phyloP scores from a whole-genome alignment of 2,329 filamentous ascomycete species.

The Parafenestella ontariensis region DNA sequence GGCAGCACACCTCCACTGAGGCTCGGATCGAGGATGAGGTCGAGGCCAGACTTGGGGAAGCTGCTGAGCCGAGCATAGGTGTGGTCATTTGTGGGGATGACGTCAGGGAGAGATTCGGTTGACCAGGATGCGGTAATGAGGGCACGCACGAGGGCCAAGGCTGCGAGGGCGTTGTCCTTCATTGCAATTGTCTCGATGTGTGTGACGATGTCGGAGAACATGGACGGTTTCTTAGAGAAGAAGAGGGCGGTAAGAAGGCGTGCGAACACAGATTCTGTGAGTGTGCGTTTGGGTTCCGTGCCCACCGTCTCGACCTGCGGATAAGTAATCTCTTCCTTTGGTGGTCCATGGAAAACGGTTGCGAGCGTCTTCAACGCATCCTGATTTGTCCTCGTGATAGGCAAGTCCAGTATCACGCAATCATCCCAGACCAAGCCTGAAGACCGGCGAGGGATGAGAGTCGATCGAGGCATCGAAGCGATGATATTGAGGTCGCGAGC shows the following conservation, averaged over 20 bases:
- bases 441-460: slow-evolving; percentile 56
- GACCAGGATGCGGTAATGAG: slow-evolving; percentile 64
- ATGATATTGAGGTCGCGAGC: slow-evolving; percentile 64
- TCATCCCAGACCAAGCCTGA: slow-evolving; percentile 46
- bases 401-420: slow-evolving; percentile 57
- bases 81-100: slow-evolving; percentile 59
- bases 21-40: slow-evolving; percentile 61
- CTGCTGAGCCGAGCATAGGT: slow-evolving; percentile 50
- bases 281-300: slow-evolving; percentile 39
- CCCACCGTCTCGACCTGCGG: slow-evolving; percentile 40
- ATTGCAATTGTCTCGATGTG: slow-evolving; percentile 65
- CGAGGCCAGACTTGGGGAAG: slow-evolving; percentile 54
- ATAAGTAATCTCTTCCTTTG: slow-evolving; percentile 45
- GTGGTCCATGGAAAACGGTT: slow-evolving; percentile 63
- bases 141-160: slow-evolving; percentile 60
- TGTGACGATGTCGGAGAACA: slow-evolving; percentile 61
- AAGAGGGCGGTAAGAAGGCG: slow-evolving; percentile 64
- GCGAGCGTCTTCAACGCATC: slow-evolving; percentile 64
- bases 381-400: slow-evolving; percentile 59
- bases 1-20: slow-evolving; percentile 60
- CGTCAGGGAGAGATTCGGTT: slow-evolving; percentile 47
- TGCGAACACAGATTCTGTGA: slow-evolving; percentile 60
- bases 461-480: slow-evolving; percentile 62
- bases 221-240: slow-evolving; percentile 55
- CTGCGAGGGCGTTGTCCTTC: slow-evolving; percentile 63